Base-by-base conservation (phyloP, 768 basidiomycete species). In the Russula brevipes region DNA sequence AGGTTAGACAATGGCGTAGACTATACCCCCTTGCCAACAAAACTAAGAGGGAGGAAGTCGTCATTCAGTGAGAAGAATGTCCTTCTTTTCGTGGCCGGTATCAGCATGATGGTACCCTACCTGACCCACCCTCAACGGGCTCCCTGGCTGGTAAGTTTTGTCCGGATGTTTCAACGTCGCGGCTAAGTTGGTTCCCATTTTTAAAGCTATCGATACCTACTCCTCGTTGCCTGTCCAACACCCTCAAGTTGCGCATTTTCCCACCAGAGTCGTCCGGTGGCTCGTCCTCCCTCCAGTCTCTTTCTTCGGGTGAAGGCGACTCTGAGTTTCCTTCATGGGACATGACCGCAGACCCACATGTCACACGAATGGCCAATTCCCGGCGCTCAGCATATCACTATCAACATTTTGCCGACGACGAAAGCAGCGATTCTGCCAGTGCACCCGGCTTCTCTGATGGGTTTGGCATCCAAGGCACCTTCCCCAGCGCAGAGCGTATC, bases 11-110 rank as follows among this genome's bases (percentile, higher is more conserved):
- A 56, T 44, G 50, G 41, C n/a, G 50, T 45, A 3, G 66, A 66
- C 24, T 54, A 47, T 31, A 63, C 67, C 5, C 67, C 67, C 47
- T 42, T 63, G 30, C 65, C 60, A 11, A 58, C 61, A 10, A 65
- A 61, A 33, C 11, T 58, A 24, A 62, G 65, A 33, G 52, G 47
- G 16, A 77, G 87, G 59, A 77, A 86, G 30, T 69, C 77, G 11
- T 88, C 87, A 11, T 66, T 88, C 57, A 74, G 78, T n/a, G 87
- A 88, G 55, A 81, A 80, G 59, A 82, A 79, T 56, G 78, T 76
- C 42, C 78, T 83, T 52, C 86, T 90, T 51, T 91, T 91, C 72
- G 87, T 92, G 87, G 90, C 86, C 14, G 90, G 85, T 3, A 81
- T 92, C 55, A 87, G 89, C 64, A 79, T 92, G 73, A 85, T 83